Conservation (phyloP, 768 basidiomycete species). For the Suillus bovinus region DNA sequence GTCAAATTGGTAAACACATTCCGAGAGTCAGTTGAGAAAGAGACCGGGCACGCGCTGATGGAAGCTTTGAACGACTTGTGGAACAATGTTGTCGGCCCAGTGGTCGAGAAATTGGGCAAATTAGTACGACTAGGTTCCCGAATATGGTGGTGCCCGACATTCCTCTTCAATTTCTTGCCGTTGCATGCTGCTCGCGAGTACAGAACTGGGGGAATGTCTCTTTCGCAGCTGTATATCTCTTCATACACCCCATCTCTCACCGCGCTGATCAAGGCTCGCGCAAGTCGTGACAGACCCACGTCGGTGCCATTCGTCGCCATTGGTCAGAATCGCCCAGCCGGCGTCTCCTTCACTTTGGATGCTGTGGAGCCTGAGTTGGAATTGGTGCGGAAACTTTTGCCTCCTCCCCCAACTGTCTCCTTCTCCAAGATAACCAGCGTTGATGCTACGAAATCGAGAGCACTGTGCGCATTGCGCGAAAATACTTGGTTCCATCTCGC, state of each 20-base stretch:
- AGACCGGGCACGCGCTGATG: no score
- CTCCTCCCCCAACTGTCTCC: not conserved
- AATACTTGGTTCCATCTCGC: conserved; percentile 21
- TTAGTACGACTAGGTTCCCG: not conserved
- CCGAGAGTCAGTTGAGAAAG: no score
- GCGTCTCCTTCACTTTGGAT: not conserved
- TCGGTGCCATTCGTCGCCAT: conserved; percentile 5
- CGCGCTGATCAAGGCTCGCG: conserved; percentile 14
- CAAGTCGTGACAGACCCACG: not conserved
- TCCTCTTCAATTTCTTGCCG: conserved; percentile 11
- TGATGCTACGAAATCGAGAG: not conserved
- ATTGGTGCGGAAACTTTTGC: not conserved
- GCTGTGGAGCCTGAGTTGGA: not conserved
- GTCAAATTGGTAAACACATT: no score
- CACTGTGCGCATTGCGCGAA: not conserved
- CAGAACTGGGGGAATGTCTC: not conserved
- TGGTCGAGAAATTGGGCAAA: no score
- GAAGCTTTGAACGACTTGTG: no score
- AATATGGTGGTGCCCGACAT: conserved; percentile 16
- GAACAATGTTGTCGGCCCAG: no score
- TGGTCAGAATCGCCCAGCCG: conserved; percentile 1
- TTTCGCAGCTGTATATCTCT: conserved; percentile 8
- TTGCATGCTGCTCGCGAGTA: conserved; percentile 14
- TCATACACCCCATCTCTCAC: conserved; percentile 14
- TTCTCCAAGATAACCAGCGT: not conserved